A percentile compares a stretch with the other conserved stretches of the same genome.
These are phyloP conservation scores for Euphorbia tirucalli DNA, from an alignment of 345 rosid genomes.

Conservation along the genomic window DNA sequence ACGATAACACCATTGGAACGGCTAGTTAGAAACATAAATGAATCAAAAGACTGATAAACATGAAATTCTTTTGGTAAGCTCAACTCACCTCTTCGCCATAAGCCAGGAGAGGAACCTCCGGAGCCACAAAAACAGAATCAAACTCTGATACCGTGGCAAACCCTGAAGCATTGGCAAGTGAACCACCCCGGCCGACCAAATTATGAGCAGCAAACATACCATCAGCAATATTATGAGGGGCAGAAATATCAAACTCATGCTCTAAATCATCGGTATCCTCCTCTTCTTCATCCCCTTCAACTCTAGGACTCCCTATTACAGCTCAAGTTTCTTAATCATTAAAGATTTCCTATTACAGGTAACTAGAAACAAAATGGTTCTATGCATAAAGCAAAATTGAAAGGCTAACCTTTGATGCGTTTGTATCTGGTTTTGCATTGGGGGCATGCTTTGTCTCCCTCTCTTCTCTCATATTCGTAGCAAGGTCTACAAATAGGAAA, in stretches of 20 bases:
- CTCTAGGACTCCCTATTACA: slow-evolving; percentile 56
- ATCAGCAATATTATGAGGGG: slow-evolving; percentile 46
- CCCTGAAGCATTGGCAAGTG: slow-evolving; percentile 30
- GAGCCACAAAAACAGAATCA: slow-evolving; percentile 50
- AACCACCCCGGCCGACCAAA: slow-evolving; percentile 39
- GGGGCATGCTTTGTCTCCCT: slow-evolving; percentile 91
- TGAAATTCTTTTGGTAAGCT: background rate
- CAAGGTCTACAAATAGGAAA: slow-evolving; percentile 93
- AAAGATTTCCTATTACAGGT: background rate
- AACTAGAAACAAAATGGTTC: background rate
- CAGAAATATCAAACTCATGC: slow-evolving; percentile 47
- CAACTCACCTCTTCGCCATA: slow-evolving; percentile 64
- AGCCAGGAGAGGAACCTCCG: slow-evolving; percentile 65
- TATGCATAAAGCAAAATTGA: background rate
- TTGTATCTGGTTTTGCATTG: slow-evolving; percentile 90
- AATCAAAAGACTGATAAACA: background rate
- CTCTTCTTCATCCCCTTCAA: slow-evolving; percentile 75
- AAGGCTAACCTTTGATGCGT: slow-evolving; percentile 66
- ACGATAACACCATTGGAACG: background rate
- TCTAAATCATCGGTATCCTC: slow-evolving; percentile 63
- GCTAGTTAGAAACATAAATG: background rate
- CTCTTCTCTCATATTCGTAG: slow-evolving; percentile 88
- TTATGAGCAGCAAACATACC: slow-evolving; percentile 50
- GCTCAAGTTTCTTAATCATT: slow-evolving; percentile 16
- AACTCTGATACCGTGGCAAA: slow-evolving; percentile 43